Evolutionary conservation across 352 stramenopile species (phyloP), one percentile per base, ranked within the genome.

Genomic region (Phytophthora aleatoria): DNA sequence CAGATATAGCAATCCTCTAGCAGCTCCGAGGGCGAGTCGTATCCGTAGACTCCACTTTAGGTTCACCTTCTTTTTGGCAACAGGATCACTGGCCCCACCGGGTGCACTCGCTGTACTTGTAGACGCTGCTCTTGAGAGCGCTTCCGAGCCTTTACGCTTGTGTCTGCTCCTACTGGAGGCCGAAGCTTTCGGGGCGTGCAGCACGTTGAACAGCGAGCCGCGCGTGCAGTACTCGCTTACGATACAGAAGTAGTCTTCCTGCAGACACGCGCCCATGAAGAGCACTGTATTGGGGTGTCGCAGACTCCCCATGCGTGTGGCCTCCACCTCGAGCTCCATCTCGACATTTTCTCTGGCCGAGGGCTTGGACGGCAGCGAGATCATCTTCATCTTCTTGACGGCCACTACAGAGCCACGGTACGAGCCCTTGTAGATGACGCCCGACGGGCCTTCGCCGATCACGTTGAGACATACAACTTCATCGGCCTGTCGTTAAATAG

Each of bases 221-320:
- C 97, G 85, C 33, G 89, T 92, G 60, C 96, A 98, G 48, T 97
- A 94, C 74, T 99, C 96, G 61, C 84, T 99, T 26, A 99, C 85
- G 53, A 99, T 98, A 45, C 95, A 98, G 53, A 98, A 94, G 71
- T 98, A 97, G 42, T 97, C 94, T 54, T 96, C 91, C 58, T 97
- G 84, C 12, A 99, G 81, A 76, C 96, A 99, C 35, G 96, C 96
- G 41, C 97, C 97, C 93, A 99, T 99, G 73, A 99, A 99, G 20
- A 99, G 81, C 64, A 98, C 98, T 26, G 98, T 98, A 77, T 99
- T 99, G 3, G 97, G 97, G 78, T 99, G 97, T n/a, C 96, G 81
- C 66, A 99, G 85, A 45, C 84, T 92, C 54, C 87, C 87, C 85
- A 96, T 96, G 48, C 87, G 81, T 33, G 84, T 83, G 48, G 86